Base-by-base conservation (phyloP, 1,284 basidiomycete genomes). In the Malassezia slooffiae region DNA sequence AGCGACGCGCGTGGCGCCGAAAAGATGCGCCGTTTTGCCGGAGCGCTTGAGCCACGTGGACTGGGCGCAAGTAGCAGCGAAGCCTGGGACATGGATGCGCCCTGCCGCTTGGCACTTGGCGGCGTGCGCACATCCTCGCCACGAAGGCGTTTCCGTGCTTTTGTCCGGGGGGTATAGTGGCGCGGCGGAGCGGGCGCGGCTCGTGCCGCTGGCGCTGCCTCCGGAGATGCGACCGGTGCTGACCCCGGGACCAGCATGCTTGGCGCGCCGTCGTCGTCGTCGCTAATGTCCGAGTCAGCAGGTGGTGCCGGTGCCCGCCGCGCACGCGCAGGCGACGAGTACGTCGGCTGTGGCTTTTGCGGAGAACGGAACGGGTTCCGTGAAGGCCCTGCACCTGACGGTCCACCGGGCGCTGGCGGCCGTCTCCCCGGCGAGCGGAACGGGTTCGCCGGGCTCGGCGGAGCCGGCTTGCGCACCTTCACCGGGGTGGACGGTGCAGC, bases 211-310 rank as follows among this genome's bases (percentile, higher is more conserved):
- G n/a, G n/a, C n/a, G n/a, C n/a, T n/a, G n/a, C n/a, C n/a, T n/a
- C n/a, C n/a, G n/a, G n/a, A n/a, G n/a, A n/a, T n/a, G n/a, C n/a
- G n/a, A n/a, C n/a, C n/a, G n/a, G n/a, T n/a, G n/a, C n/a, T n/a
- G n/a, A n/a, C n/a, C n/a, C n/a, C n/a, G n/a, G n/a, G n/a, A n/a
- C n/a, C n/a, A n/a, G n/a, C n/a, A n/a, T n/a, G n/a, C n/a, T n/a
- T n/a, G 38, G 21, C 15, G 34, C 39, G 32, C 29, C 16, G 13
- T 44, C 36, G 3, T 43, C 44, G n/a, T 27, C 32, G 13, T 43
- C 45, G 23, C 41, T 43, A 27, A 42, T 34, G 29, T 52, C 50
- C 5, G 45, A 47, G 16, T 52, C 50, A n/a, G n/a, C n/a, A n/a
- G n/a, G n/a, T n/a, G n/a, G n/a, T n/a, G n/a, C n/a, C n/a, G n/a